Evolutionary conservation across 176 grass and related monocot genomes (phyloP), one percentile per base, ranked within the genome.

Genomic region (Rhipidocladum racemiflorum): DNA sequence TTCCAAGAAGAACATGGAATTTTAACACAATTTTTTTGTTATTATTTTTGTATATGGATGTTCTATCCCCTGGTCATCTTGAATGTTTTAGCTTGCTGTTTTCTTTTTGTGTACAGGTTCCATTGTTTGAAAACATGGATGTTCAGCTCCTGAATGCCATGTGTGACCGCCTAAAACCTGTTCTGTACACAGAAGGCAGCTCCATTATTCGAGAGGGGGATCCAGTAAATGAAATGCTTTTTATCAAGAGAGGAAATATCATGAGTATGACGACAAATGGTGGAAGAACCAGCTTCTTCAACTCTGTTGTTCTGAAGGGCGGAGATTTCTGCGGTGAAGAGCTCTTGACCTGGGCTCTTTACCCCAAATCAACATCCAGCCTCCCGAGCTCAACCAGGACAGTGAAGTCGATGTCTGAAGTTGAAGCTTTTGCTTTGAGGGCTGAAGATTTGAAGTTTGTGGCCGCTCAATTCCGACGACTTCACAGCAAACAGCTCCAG

Each of bases 301-400:
- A 97, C 75, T 92, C 90, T 12, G 68, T 87, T 87, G 64, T 90
- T 75, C 59, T 97, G 10, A 85, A 87, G 75, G 88, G 83, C 3
- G 95, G 95, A 80, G 95, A 91, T 60, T 97, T 97, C 59, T 97
- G 92, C 1, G 95, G 95, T 0, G 95, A 97, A 66, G 92, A 94
- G 74, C 92, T 97, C 36, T 86, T 97, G 39, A 97, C 92, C n/a
- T 97, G 92, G 92, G 95, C 95, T 51, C 90, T 97, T 24, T 92
- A 97, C 63, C 88, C 95, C 20, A 85, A 76, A 67, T 78, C 76
- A 23, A 34, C 77, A 44, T 87, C 95, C 61, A 89, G 81, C 75
- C 88, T 97, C 44, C 92, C 95, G 23, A 94, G 54, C 81, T 97
- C 95, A 18, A 94, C 95, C 15, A 90, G 92, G 51, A 97, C 95